Conservation (phyloP, 768 basidiomycete genomes). For the Suillus hirtellus region DNA sequence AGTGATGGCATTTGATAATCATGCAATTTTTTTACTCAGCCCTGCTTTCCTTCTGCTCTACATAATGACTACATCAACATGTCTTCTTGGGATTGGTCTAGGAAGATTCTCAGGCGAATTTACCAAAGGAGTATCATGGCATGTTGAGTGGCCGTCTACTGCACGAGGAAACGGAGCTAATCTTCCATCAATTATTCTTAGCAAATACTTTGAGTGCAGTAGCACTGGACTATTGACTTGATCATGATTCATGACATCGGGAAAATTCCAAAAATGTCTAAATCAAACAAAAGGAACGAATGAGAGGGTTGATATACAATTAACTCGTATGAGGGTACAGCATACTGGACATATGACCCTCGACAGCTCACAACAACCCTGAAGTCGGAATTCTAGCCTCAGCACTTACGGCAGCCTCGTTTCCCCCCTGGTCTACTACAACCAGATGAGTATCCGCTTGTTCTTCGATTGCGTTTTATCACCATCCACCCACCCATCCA, state of each 20-base stretch:
- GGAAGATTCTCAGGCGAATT: background rate
- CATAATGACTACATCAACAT: background rate
- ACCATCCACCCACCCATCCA: background rate
- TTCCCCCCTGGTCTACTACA: background rate
- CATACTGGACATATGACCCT: no score
- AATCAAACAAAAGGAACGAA: no score
- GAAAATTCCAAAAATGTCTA: no score
- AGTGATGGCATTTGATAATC: slow-evolving; percentile 5
- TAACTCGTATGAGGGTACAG: no score
- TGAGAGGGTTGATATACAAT: no score
- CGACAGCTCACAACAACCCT: no score
- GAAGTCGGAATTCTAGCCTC: no score
- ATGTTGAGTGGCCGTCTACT: background rate
- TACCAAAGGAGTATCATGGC: background rate
- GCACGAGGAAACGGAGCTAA: background rate
- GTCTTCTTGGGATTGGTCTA: background rate
- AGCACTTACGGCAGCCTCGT: background rate
- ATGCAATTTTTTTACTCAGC: background rate
- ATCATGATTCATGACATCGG: background rate
- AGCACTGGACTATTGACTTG: background rate
- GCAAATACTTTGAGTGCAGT: background rate
- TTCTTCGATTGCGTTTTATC: background rate
- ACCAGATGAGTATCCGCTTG: background rate
- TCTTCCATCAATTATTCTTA: background rate
- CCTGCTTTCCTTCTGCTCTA: background rate